Evolutionary conservation across 768 basidiomycete genomes (phyloP).

Genomic region (Pulveroboletus sp.): DNA sequence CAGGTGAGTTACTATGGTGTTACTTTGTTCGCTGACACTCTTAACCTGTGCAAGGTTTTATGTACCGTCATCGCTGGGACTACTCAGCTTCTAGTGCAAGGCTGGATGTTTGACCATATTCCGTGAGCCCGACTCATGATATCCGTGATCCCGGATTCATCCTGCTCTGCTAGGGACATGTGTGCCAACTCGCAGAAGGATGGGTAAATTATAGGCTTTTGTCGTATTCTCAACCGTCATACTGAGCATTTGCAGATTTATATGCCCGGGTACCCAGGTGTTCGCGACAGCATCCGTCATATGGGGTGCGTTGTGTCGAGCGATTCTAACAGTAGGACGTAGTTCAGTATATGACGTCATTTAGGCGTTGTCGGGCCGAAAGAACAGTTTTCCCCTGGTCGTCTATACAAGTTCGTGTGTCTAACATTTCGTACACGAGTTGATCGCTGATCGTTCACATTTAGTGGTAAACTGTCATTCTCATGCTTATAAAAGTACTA

Average conservation of each 20-base stretch:
- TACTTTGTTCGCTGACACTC: neutral
- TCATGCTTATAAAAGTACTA: neutral
- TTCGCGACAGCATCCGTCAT: conserved; percentile 55
- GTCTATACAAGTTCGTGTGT: conserved; percentile 52
- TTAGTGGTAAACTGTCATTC: conserved; percentile 17
- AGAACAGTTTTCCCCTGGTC: conserved; percentile 49
- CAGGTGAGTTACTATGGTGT: conserved; percentile 39
- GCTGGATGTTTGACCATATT: conserved; percentile 63
- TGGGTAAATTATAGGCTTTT: conserved; percentile 11
- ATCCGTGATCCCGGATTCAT: neutral
- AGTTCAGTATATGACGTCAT: conserved; percentile 17
- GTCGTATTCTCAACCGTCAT: neutral
- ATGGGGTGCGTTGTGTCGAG: conserved; percentile 26
- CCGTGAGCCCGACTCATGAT: conserved; percentile 34
- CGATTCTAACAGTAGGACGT: neutral
- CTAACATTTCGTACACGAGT: neutral
- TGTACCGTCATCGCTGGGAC: conserved; percentile 67
- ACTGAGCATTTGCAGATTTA: conserved; percentile 33
- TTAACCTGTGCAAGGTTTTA: conserved; percentile 39
- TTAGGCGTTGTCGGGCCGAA: conserved; percentile 66
- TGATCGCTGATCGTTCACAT: conserved; percentile 12
- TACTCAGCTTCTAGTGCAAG: conserved; percentile 69
- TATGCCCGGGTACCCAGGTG: conserved; percentile 49
- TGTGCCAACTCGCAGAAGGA: conserved; percentile 43
- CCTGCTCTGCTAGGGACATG: conserved; percentile 35